Base-by-base conservation (phyloP, 2,329 filamentous ascomycete genomes). In the Arthrinium puccinioides region DNA sequence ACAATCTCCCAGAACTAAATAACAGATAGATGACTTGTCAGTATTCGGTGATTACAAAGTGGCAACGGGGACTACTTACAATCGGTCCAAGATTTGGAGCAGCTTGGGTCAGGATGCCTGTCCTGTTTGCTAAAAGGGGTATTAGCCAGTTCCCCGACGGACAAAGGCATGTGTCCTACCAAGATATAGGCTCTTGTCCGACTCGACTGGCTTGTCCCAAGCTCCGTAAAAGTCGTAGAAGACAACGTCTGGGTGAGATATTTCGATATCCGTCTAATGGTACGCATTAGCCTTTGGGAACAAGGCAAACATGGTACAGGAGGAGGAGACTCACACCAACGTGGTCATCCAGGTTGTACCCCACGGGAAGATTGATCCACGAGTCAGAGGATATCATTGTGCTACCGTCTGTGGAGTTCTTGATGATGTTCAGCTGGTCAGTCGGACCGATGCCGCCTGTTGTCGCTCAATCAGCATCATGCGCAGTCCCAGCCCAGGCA, bases 191-290 rank as follows among this genome's bases (percentile, higher is more conserved):
- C 52, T 44, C 38, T 56, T 56, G 49, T 76, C 72, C 2, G 57
- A 53, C 3, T 43, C 46, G 42, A 63, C 68, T 3, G 70, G 70
- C 32, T 57, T 59, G 47, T 71, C 56, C 44, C 68, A 84, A 3
- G 79, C 79, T 38, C 61, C 64, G 51, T 79, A 81, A 50, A 81
- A 83, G 61, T 84, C 73, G 50, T 84, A 84, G 56, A 76, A 76
- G 8, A 59, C 55, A 4, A 68, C 64, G 27, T 62, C 51, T 4
- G 66, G 63, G 38, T 70, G 66, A 33, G 59, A 51, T 46, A 70
- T 49, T 36, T 65, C 62, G 27, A 60, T 55, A 42, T 74, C 69
- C 34, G 70, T 74, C 62, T 68, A 40, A 14, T 6, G 5, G 15
- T 37, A 25, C 13, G n/a, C 5, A 24, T 25, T 38, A 38, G 46